Percentiles rank a stretch among this genome's conserved stretches.
These are phyloP conservation scores for Aspergillus intermedius DNA, from an alignment of 2,329 filamentous ascomycete species.

Conservation along the genomic window DNA sequence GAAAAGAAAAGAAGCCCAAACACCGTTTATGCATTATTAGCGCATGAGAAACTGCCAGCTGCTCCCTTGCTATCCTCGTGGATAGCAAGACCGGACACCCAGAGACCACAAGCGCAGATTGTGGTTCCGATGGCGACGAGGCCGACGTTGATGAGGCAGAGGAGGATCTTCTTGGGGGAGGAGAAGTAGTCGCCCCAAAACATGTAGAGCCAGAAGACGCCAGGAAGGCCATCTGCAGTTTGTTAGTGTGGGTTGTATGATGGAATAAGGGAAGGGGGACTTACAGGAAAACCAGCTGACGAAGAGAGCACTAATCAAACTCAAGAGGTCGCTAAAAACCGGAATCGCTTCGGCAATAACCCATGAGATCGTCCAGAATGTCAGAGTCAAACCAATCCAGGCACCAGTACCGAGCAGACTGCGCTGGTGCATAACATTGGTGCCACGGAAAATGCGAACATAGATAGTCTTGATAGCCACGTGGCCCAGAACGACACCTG, in stretches of 20 bases:
- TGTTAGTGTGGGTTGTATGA: conserved; percentile 4
- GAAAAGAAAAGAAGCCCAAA: background rate
- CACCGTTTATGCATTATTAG: conserved; percentile 15
- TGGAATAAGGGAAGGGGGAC: background rate
- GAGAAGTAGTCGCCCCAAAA: conserved; percentile 27
- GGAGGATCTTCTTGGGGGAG: conserved; percentile 20
- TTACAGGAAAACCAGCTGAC: conserved; percentile 57
- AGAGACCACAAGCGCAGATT: conserved; percentile 22
- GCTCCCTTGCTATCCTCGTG: conserved; percentile 17
- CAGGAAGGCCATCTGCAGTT: conserved; percentile 10
- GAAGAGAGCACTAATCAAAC: conserved; percentile 55
- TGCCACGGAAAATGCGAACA: conserved; percentile 55
- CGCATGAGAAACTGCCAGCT: conserved; percentile 19
- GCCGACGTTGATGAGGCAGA: conserved; percentile 20
- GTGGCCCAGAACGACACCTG: conserved; percentile 61
- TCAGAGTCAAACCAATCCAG: conserved; percentile 53
- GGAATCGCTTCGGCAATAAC: conserved; percentile 63
- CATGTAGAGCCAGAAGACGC: conserved; percentile 31
- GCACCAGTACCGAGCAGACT: conserved; percentile 44
- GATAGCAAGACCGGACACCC: conserved; percentile 21
- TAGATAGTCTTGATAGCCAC: conserved; percentile 62
- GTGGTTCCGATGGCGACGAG: conserved; percentile 16
- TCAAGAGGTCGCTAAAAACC: conserved; percentile 59
- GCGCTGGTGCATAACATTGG: conserved; percentile 45
- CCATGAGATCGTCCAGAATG: conserved; percentile 55